A percentile compares a stretch with the other conserved stretches of the same genome.
Evolutionary conservation across 2,329 filamentous ascomycete genomes (phyloP).

Genomic region (Colletotrichum sp.): DNA sequence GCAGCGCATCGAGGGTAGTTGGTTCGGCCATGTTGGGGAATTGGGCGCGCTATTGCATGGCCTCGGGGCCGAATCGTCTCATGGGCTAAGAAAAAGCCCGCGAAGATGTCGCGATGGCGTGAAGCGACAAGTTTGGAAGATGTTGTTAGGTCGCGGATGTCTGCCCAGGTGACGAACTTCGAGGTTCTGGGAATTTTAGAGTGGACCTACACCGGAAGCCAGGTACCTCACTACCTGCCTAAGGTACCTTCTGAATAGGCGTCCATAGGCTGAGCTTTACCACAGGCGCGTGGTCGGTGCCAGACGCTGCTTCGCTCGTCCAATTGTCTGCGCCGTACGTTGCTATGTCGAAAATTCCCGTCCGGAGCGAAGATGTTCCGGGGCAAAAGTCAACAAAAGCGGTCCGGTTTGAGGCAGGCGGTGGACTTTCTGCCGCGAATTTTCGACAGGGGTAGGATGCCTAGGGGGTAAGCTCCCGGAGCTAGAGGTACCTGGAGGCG

Average conservation of each 20-base stretch:
- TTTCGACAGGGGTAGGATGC: background rate
- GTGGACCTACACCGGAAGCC: constrained; percentile 5
- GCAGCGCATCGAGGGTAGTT: constrained; percentile 76
- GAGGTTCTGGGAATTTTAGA: constrained; percentile 22
- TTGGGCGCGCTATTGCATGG: constrained; percentile 51
- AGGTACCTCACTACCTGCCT: background rate
- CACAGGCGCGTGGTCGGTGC: background rate
- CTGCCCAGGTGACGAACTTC: constrained; percentile 6
- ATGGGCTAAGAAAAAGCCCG: constrained; percentile 9
- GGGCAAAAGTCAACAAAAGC: constrained; percentile 3
- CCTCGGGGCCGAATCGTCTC: constrained; percentile 22
- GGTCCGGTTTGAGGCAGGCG: background rate
- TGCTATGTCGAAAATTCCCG: background rate
- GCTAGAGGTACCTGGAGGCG: background rate
- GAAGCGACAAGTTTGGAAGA: background rate
- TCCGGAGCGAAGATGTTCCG: background rate
- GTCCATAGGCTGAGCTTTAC: background rate
- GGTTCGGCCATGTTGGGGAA: constrained; percentile 70
- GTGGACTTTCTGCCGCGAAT: background rate
- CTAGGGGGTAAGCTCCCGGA: background rate
- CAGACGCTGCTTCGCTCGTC: background rate
- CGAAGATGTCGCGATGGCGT: constrained; percentile 17
- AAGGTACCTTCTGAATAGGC: background rate
- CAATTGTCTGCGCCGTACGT: background rate
- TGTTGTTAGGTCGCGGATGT: background rate